Evolutionary conservation across 768 basidiomycete genomes (phyloP), one percentile per base, ranked within the genome.

Genomic region (Sporobolomyces phaffii): DNA sequence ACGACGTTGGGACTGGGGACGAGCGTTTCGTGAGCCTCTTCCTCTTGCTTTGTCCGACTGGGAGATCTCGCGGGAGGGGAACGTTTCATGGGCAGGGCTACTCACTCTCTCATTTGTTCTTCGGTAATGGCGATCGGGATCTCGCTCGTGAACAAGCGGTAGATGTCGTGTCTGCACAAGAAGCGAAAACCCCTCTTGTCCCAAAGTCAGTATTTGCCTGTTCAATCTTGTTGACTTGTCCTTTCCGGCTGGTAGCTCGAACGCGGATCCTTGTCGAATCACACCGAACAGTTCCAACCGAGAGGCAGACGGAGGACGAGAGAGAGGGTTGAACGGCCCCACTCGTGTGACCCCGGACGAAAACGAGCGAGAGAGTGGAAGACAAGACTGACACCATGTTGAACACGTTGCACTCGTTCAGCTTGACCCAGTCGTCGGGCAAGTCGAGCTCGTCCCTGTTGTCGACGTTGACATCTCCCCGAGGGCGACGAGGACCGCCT

Each of bases 51-150:
- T n/a, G n/a, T n/a, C n/a, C n/a, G n/a, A n/a, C n/a, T n/a, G n/a
- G n/a, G 48, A 24, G 18, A 34, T 11, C 24, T 53, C 34, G 17
- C 28, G 51, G 34, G 18, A n/a, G 0, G 18, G 33, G n/a, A n/a
- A n/a, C n/a, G n/a, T n/a, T n/a, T n/a, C n/a, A 24, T 33, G 28
- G 17, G n/a, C 11, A 38, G 5, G 1, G 20, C 4, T 3, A 36
- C 65, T 24, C 43, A 67, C 63, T 48, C 48, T 18, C 54, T 14
- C 43, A 69, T 58, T 41, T 69, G 68, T 17, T 69, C 68, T 28
- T 69, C 68, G 22, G 52, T 45, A 20, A 69, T 47, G 6, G 67
- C 51, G 18, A 69, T 47, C 45, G 63, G 57, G 47, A 69, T 47
- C 28, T 69, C 53, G 15, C 43, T 41, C 36, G 47, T 24, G 40